Evolutionary conservation across 495 filamentous ascomycete genomes (phyloP).

Genomic region (Penicillium cosmopolitanum): DNA sequence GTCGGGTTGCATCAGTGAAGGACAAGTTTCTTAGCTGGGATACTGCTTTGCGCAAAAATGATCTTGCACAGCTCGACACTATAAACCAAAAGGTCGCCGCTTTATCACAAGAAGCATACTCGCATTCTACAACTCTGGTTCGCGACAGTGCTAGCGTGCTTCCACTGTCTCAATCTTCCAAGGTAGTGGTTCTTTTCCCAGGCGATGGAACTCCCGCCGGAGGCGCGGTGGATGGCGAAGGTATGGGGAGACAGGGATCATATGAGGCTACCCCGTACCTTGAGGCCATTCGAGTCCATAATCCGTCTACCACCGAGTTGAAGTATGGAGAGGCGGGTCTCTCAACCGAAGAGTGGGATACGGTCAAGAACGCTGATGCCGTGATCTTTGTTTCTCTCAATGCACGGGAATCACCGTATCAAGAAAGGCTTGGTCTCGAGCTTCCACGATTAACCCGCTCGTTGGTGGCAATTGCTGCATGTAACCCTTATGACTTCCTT

Average conservation of each 20-base stretch:
- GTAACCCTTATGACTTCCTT: conserved; percentile 55
- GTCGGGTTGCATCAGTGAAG: conserved; percentile 43
- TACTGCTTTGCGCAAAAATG: conserved; percentile 21
- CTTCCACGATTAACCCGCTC: conserved; percentile 34
- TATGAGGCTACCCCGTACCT: conserved; percentile 40
- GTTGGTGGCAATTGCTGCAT: conserved; percentile 47
- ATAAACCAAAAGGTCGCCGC: conserved; percentile 27
- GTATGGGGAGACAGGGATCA: conserved; percentile 37
- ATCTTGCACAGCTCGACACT: conserved; percentile 18
- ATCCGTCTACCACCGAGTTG: conserved; percentile 34
- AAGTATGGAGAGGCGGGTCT: conserved; percentile 36
- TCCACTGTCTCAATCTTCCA: conserved; percentile 37
- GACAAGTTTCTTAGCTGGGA: conserved; percentile 38
- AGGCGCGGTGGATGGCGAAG: conserved; percentile 53
- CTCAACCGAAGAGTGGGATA: conserved; percentile 31
- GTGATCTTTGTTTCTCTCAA: conserved; percentile 50
- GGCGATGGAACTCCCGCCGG: conserved; percentile 42
- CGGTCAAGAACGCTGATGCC: conserved; percentile 40
- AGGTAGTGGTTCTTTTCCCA: conserved; percentile 48
- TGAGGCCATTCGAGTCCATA: conserved; percentile 33
- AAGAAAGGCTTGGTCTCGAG: conserved; percentile 38
- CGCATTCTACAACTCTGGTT: conserved; percentile 47
- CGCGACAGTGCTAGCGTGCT: conserved; percentile 35
- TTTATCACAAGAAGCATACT: conserved; percentile 42
- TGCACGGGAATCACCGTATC: conserved; percentile 46